A percentile compares a stretch with the other conserved stretches of the same genome.
These are phyloP conservation scores for Phaseolus coccineus DNA, from an alignment of 331 rosid genomes.

Conservation along the genomic window DNA sequence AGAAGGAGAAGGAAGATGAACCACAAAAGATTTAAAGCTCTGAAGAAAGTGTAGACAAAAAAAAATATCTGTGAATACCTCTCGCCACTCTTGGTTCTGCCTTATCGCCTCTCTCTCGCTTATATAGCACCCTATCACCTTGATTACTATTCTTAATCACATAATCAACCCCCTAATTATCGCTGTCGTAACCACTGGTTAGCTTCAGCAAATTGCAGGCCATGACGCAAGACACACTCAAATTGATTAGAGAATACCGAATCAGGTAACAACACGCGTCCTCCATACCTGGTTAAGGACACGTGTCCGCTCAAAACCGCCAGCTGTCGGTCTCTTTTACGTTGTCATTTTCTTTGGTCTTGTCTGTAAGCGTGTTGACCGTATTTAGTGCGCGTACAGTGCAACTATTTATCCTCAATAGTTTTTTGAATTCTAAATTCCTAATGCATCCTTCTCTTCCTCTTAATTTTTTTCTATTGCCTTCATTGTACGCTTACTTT, in stretches of 20 bases:
- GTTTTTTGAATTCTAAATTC: neutral
- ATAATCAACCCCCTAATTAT: constrained; percentile 42
- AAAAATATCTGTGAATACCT: constrained; percentile 37
- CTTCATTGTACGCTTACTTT: constrained; percentile 26
- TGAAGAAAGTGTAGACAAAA: neutral
- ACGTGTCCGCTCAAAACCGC: constrained; percentile 48
- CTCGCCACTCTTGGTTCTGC: constrained; percentile 70
- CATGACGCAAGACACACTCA: constrained; percentile 47
- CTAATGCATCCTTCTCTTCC: neutral
- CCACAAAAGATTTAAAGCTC: constrained; percentile 18
- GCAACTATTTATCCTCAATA: constrained; percentile 21
- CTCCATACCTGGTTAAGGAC: neutral
- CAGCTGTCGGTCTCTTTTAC: constrained; percentile 54
- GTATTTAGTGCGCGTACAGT: constrained; percentile 49
- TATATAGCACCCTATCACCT: constrained; percentile 57
- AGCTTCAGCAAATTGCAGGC: constrained; percentile 22
- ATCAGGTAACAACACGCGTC: neutral
- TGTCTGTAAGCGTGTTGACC: constrained; percentile 55
- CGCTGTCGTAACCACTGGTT: constrained; percentile 41
- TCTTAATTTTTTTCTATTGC: neutral
- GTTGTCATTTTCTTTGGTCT: constrained; percentile 34
- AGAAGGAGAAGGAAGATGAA: constrained; percentile 17
- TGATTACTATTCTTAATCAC: constrained; percentile 39
- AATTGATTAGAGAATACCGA: neutral
- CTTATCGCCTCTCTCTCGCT: neutral